A percentile compares a stretch with the other conserved stretches of the same genome.
Evolutionary conservation across 2,329 filamentous ascomycete species (phyloP).

Genomic region (Botrytis byssoidea): DNA sequence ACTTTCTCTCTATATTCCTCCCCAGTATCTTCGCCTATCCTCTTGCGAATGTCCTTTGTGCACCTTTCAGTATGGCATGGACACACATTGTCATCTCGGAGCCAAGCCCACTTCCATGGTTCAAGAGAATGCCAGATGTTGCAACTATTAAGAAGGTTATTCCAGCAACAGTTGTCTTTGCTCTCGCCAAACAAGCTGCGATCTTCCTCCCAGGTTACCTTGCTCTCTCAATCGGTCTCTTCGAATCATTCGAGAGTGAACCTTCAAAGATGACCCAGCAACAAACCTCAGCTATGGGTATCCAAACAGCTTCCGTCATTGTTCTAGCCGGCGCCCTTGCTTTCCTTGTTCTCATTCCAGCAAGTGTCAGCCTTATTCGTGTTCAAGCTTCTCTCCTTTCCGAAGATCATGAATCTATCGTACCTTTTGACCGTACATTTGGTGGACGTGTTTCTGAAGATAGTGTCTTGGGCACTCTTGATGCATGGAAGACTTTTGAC

Average conservation of each 20-base stretch:
- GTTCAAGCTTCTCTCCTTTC: conserved; percentile 85
- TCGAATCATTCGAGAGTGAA: conserved; percentile 41
- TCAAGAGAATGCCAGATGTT: conserved; percentile 61
- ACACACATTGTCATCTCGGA: conserved; percentile 81
- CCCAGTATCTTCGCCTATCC: conserved; percentile 51
- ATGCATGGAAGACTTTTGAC: conserved; percentile 79
- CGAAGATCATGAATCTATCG: conserved; percentile 76
- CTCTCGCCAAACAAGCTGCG: conserved; percentile 54
- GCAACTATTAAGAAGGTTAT: conserved; percentile 67
- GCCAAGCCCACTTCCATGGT: conserved; percentile 62
- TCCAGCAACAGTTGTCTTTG: conserved; percentile 62
- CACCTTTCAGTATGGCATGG: conserved; percentile 74
- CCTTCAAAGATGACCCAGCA: conserved; percentile 23
- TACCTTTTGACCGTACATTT: conserved; percentile 88
- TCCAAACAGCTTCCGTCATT: conserved; percentile 49
- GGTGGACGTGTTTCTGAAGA: conserved; percentile 71
- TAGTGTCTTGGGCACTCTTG: conserved; percentile 67
- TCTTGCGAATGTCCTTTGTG: conserved; percentile 58
- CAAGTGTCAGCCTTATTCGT: conserved; percentile 73
- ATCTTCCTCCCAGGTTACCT: conserved; percentile 49
- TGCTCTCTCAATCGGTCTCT: conserved; percentile 32
- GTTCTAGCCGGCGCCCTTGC: conserved; percentile 50
- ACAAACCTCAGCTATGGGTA: conserved; percentile 41
- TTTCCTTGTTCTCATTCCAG: conserved; percentile 69
- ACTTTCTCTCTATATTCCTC: conserved; percentile 44